These are phyloP conservation scores for Colletotrichum zoysiae DNA, from an alignment of 2,329 filamentous ascomycete species.

Conservation along the genomic window DNA sequence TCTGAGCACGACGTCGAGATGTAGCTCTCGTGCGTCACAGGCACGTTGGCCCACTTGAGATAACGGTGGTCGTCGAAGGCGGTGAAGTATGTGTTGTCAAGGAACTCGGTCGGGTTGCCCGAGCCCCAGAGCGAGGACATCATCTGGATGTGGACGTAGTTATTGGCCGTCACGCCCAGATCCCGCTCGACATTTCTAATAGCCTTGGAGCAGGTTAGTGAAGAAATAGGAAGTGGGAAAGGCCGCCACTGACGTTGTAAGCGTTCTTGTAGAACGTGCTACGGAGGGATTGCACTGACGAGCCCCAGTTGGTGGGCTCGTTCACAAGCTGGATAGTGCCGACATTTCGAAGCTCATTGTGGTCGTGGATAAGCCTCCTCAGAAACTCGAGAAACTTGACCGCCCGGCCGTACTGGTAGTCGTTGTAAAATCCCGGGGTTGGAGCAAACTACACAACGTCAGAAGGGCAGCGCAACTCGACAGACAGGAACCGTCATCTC, in stretches of 20 bases:
- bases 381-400: conserved; percentile 68
- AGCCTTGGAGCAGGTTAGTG: conserved; percentile 44
- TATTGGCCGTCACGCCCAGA: conserved; percentile 55
- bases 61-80: conserved; percentile 72
- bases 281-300: conserved; percentile 50
- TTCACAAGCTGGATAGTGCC: conserved; percentile 72
- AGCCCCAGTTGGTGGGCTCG: conserved; percentile 61
- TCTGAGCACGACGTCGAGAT: conserved; percentile 63
- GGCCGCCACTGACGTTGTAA: conserved; percentile 36
- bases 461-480: not conserved
- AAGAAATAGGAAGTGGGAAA: not conserved
- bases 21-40: conserved; percentile 61
- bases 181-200: conserved; percentile 63
- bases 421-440: conserved; percentile 65
- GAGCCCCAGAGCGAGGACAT: conserved; percentile 67
- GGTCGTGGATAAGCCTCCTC: conserved; percentile 63
- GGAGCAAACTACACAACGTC: conserved; percentile 38
- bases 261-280: conserved; percentile 63
- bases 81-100: conserved; percentile 58
- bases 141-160: conserved; percentile 65
- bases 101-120: conserved; percentile 62
- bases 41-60: conserved; percentile 64
- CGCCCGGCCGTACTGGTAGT: conserved; percentile 68
- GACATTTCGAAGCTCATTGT: conserved; percentile 63
- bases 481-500: not conserved